Evolutionary conservation across 306 rosid genomes (phyloP), one percentile per base, ranked within the genome.

Genomic region (Pueraria montana): DNA sequence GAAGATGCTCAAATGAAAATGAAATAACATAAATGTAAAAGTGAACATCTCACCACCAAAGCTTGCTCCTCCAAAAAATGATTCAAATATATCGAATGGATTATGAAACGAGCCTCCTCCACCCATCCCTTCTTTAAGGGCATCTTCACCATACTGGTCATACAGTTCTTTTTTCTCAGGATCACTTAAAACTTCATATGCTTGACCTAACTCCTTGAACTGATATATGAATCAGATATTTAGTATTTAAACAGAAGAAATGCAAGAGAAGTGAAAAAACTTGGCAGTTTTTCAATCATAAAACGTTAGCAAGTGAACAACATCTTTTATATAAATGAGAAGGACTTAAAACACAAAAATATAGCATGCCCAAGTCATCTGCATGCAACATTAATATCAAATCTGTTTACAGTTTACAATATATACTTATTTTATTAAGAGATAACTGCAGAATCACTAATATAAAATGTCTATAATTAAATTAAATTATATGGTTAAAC

Each of bases 91-190:
- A 81, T 92, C 95, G 79, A 91, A 92, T 42, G 95, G 95, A 84
- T 76, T 91, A 78, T 91, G 92, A 11, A 87, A 86, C 3, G 92
- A 77, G 38, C 89, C 82, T 43, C 93, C 93, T 71, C 92, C 93
- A 11, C 92, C 93, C 86, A 86, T 87, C 74, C 97, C 97, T 17
- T 92, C 97, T 73, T 91, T 91, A 67, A 92, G 91, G 83, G 92
- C 97, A 32, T 91, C 97, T 89, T 92, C 97, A 64, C 95, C 97
- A 74, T 91, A 92, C 59, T 89, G 89, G 58, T 92, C 97, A 87
- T 92, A 92, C 68, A 89, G 30, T 76, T 91, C 93, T 79, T 89
- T 89, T 85, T 91, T 92, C 71, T 91, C 93, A 20, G 95, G 87
- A 88, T 92, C 91, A 63, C 88, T 87, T 64, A 92, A 91, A 80